A percentile compares a stretch with the other conserved stretches of the same genome.
Evolutionary conservation across 805 yeast genomes (phyloP).

Genomic region (Helenozyma rhizophorensis): DNA sequence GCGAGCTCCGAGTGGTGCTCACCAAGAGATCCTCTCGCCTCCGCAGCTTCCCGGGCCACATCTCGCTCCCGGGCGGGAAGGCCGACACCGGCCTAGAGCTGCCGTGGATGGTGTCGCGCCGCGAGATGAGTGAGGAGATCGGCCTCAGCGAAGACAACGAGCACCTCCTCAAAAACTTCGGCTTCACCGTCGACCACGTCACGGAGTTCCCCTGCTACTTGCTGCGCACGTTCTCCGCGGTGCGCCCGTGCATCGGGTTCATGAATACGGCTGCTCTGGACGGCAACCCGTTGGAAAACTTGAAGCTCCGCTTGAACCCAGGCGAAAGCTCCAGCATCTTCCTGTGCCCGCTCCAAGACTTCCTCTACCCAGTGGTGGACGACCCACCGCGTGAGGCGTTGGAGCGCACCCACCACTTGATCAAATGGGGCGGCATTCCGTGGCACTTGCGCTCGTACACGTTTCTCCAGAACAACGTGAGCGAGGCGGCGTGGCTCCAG

Average conservation of each 20-base stretch:
- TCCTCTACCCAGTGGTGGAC: constrained; percentile 36
- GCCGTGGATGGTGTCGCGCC: constrained; percentile 68
- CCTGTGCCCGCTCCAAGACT: constrained; percentile 65
- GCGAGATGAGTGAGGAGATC: constrained; percentile 87
- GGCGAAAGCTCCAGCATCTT: constrained; percentile 73
- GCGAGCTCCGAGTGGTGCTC: constrained; percentile 72
- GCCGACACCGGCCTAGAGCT: constrained; percentile 66
- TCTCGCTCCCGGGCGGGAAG: constrained; percentile 91
- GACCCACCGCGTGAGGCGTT: constrained; percentile 25
- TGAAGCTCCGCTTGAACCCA: constrained; percentile 56
- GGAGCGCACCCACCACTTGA: constrained; percentile 28
- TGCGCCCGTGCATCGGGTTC: constrained; percentile 74
- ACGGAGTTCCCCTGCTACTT: constrained; percentile 71
- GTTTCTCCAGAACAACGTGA: constrained; percentile 49
- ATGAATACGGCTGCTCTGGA: constrained; percentile 35
- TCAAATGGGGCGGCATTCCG: constrained; percentile 69
- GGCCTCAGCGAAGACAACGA: constrained; percentile 57
- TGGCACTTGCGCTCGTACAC: constrained; percentile 62
- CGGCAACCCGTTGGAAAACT: constrained; percentile 17
- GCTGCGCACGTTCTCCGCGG: constrained; percentile 78
- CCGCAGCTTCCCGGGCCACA: constrained; percentile 80
- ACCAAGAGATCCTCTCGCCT: constrained; percentile 73
- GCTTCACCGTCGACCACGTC: constrained; percentile 57
- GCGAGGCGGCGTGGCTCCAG: constrained; percentile 62
- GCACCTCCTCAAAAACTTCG: constrained; percentile 39